Evolutionary conservation across 768 basidiomycete species (phyloP), one percentile per base, ranked within the genome.

Genomic region (Suillus ampliporus): DNA sequence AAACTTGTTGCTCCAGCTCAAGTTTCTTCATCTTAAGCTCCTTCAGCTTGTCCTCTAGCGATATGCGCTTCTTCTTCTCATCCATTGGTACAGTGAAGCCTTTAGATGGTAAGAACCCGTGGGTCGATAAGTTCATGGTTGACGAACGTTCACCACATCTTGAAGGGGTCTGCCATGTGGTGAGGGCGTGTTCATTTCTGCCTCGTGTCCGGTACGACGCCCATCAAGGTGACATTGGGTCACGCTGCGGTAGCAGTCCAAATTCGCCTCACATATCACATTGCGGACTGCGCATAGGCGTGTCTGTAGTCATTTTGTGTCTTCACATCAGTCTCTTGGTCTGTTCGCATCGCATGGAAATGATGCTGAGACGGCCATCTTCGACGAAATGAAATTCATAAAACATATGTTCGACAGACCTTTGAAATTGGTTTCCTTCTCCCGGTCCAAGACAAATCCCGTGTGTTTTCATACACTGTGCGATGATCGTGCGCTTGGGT

Each of bases 101-200:
- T 60, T 65, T 73, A 47, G 70, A 75, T 21, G 72, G 71, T 9
- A 69, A 64, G 23, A 70, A 68, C 21, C 64, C 68, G 50, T 73
- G 61, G 31, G 71, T 72, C 43, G 75, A 67, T 61, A 68, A 58
- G 72, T 71, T 73, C 74, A 75, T 75, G 23, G 71, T 66, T 52
- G 69, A 61, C 57, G 61, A 66, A 62, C 64, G 65, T 60, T 63
- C 61, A 68, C 54, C 68, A 69, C 70, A 70, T 75, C 31, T 57
- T 58, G 52, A 44, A 46, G 54, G 48, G 62, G 61, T 62, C 63
- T 43, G 35, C 67, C 74, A 75, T 75, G 75, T 63, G 74, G 62
- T 65, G 46, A 65, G 58, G 57, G 69, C 67, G 50, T 56, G 50
- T 54, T 62, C 54, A 56, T n/a, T 31, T n/a, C 28, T 28, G 38